Conservation (phyloP, 176 grass and related monocot genomes). For the Musa troglodytarum region DNA sequence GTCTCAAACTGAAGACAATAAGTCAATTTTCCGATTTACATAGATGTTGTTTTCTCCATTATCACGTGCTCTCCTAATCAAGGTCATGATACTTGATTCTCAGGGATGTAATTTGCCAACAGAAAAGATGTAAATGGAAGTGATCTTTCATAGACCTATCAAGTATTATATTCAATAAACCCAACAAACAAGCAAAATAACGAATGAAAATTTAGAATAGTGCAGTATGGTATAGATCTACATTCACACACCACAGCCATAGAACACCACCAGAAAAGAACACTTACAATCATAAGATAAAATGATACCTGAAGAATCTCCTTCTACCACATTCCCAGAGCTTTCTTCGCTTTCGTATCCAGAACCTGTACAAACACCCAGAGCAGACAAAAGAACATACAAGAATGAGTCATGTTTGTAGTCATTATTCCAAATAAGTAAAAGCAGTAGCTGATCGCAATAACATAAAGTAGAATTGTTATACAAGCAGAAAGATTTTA, state of each 20-base stretch:
- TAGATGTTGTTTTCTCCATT: background rate
- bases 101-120: too few relatives aligned
- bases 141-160: too few relatives aligned
- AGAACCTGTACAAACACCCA: slow-evolving; percentile 41
- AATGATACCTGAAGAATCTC: slow-evolving; percentile 45
- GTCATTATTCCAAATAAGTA: background rate
- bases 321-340: slow-evolving; percentile 56
- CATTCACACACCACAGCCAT: background rate
- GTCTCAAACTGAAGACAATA: background rate
- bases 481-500: background rate
- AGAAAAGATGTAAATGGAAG: too few relatives aligned
- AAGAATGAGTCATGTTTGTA: background rate
- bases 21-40: background rate
- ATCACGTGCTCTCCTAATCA: background rate
- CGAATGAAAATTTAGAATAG: too few relatives aligned
- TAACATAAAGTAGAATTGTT: background rate
- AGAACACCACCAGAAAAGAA: background rate
- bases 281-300: slow-evolving; percentile 2
- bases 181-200: too few relatives aligned
- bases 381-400: slow-evolving; percentile 4
- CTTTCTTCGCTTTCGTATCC: slow-evolving; percentile 82
- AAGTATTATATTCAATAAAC: too few relatives aligned
- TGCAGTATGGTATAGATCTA: background rate
- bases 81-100: background rate
- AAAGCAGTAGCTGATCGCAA: background rate